Evolutionary conservation across 2,329 filamentous ascomycete genomes (phyloP), one percentile per base, ranked within the genome.

Genomic region (Cladosporium austrohemisphaericum): DNA sequence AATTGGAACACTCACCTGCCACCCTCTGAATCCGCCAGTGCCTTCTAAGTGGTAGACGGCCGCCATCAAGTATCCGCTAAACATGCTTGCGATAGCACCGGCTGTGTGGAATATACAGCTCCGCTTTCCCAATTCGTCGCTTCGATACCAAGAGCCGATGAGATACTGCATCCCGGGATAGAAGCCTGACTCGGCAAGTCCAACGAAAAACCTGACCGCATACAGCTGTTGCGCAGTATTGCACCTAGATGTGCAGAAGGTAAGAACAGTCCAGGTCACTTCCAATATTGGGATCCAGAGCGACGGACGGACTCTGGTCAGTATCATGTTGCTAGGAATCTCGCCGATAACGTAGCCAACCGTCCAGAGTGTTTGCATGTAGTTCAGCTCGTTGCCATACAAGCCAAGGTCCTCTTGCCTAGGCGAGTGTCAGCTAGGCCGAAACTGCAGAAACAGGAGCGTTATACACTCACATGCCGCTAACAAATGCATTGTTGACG

Each of bases 341-440:
- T 71, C 71, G 22, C 76, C 71, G 71, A 79, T 78, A 7, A 81
- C 60, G 53, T 75, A 26, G 71, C 41, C 41, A n/a, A 45, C 29
- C 13, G 41, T 45, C 41, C 41, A 45, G 20, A 36, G 32, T 5
- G 32, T 35, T n/a, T 35, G 29, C 32, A 45, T 45, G 41, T 45
- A 45, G 31, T 81, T 80, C 25, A 80, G 66, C 46, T 83, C 66
- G 53, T 81, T 81, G 1, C 72, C 70, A 37, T 75, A 72, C 13
- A 81, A 62, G 2, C 66, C 60, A 0, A 81, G 63, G 46, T 80
- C 77, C 55, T 79, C 74, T 57, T 79, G 68, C 72, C 74, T 75
- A 22, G 71, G 70, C 71, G n/a, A 68, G 72, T 5, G 36, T 38
- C 22, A 38, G 36, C n/a, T 16, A 68, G 72, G 3, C 74, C 70